Percentiles rank a stretch among this genome's conserved stretches.
Evolutionary conservation across 208 protist genomes (phyloP).

Genomic region (Leishmania martiniquensis): DNA sequence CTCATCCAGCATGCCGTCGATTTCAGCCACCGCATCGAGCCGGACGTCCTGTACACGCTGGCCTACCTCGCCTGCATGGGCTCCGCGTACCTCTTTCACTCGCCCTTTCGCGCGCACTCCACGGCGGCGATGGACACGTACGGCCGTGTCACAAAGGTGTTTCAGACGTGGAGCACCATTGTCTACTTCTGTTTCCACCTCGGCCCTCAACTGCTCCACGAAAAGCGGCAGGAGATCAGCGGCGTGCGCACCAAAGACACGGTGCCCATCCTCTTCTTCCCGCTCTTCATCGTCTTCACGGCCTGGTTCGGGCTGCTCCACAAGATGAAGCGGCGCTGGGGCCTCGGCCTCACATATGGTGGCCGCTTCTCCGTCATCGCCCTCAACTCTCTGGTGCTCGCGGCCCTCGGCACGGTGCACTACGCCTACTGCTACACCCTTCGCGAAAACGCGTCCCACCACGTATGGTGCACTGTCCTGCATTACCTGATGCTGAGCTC

Average conservation of each 20-base stretch:
- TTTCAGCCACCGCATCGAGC: slow-evolving; percentile 25
- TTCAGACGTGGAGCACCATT: slow-evolving; percentile 65
- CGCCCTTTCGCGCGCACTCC: slow-evolving; percentile 69
- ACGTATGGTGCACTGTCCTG: slow-evolving; percentile 4
- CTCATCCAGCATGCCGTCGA: slow-evolving; percentile 26
- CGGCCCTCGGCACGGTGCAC: slow-evolving; percentile 61
- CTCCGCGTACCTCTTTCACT: slow-evolving; percentile 76
- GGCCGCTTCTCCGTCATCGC: slow-evolving; percentile 41
- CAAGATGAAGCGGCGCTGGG: slow-evolving; percentile 72
- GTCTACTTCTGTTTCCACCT: slow-evolving; percentile 67
- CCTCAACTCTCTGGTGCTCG: slow-evolving; percentile 78
- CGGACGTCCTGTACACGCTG: slow-evolving; percentile 46
- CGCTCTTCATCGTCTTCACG: slow-evolving; percentile 51
- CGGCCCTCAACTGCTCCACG: slow-evolving; percentile 44
- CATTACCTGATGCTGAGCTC: slow-evolving; percentile 13
- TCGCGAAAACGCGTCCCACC: slow-evolving; percentile 18
- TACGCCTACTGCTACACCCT: slow-evolving; percentile 60
- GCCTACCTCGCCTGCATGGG: slow-evolving; percentile 49
- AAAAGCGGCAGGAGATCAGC: slow-evolving; percentile 22
- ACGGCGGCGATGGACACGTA: slow-evolving; percentile 55
- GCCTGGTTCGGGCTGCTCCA: slow-evolving; percentile 59
- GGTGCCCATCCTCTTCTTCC: slow-evolving; percentile 63
- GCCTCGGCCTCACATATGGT: slow-evolving; percentile 70
- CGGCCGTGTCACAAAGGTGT: slow-evolving; percentile 59
- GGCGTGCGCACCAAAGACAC: slow-evolving; percentile 4